Conservation (phyloP, 148 eudicot species). For the Beta vulgaris region DNA sequence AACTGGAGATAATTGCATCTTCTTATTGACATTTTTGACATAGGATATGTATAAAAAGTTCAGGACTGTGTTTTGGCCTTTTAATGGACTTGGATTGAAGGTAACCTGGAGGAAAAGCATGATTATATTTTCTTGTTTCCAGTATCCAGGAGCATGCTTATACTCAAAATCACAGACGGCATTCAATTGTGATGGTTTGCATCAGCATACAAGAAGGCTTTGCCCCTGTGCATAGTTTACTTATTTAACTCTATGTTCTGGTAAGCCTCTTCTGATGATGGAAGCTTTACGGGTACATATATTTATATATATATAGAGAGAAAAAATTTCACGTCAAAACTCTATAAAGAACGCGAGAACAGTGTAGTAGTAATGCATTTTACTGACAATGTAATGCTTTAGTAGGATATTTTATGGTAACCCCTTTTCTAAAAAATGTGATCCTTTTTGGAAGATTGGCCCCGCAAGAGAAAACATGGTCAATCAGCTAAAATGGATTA, state of each 20-base stretch:
- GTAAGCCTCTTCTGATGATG: slow-evolving; percentile 6
- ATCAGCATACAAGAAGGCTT: slow-evolving; percentile 86
- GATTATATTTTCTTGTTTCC: slow-evolving; percentile 7
- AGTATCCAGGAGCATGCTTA: slow-evolving; percentile 96
- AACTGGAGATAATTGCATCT: neutral
- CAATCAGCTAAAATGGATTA: no score
- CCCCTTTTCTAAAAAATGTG: no score
- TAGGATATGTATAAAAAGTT: neutral
- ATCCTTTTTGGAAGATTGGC: no score
- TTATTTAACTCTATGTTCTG: neutral
- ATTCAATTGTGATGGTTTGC: slow-evolving; percentile 80
- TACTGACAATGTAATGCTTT: no score
- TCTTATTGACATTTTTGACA: neutral
- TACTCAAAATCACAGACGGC: slow-evolving; percentile 59
- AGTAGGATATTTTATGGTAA: no score
- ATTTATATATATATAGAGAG: no score
- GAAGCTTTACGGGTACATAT: neutral
- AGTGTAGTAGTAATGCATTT: no score
- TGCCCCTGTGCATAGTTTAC: slow-evolving; percentile 81
- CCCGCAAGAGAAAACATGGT: no score
- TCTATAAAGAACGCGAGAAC: no score
- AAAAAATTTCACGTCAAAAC: no score
- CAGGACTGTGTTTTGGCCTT: neutral
- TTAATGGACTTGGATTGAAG: neutral
- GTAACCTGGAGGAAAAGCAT: neutral